A percentile compares a stretch with the other conserved stretches of the same genome.
These are phyloP conservation scores for Calonectria ilicicola DNA, from an alignment of 2,329 filamentous ascomycete species.

Conservation along the genomic window DNA sequence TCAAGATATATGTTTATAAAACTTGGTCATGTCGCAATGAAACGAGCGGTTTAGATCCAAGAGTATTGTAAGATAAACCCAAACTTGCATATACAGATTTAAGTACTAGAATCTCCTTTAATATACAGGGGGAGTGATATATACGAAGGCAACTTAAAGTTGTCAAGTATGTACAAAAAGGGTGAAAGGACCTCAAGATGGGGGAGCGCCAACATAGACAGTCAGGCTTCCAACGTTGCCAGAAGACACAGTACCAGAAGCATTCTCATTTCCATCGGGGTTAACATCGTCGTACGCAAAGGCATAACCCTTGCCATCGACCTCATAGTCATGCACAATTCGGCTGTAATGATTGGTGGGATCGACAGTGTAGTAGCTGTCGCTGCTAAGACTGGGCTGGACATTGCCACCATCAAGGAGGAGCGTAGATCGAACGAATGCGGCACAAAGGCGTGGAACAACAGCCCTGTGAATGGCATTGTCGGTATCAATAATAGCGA, in stretches of 20 bases:
- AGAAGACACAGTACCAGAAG: conserved; percentile 51
- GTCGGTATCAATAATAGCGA: conserved; percentile 51
- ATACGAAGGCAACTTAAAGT: background rate
- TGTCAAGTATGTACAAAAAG: background rate
- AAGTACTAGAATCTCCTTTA: background rate
- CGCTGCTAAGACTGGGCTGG: conserved; percentile 54
- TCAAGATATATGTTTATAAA: background rate
- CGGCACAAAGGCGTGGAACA: conserved; percentile 62
- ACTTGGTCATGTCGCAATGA: too few species aligned
- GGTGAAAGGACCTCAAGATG: background rate
- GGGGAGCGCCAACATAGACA: conserved; percentile 42
- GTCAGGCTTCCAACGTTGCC: conserved; percentile 40
- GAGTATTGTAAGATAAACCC: background rate
- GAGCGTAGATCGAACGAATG: conserved; percentile 61
- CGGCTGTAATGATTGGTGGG: conserved; percentile 69
- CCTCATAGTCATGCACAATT: conserved; percentile 70
- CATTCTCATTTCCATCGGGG: conserved; percentile 65
- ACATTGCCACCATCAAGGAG: conserved; percentile 59
- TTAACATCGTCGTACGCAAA: conserved; percentile 79
- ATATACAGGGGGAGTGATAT: background rate
- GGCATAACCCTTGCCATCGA: conserved; percentile 71
- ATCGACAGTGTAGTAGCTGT: conserved; percentile 58
- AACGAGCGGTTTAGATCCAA: background rate
- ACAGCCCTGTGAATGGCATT: conserved; percentile 56
- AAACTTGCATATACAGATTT: background rate